A percentile compares a stretch with the other conserved stretches of the same genome.
Evolutionary conservation across 768 basidiomycete genomes (phyloP).

Genomic region (Hericium erinaceus): DNA sequence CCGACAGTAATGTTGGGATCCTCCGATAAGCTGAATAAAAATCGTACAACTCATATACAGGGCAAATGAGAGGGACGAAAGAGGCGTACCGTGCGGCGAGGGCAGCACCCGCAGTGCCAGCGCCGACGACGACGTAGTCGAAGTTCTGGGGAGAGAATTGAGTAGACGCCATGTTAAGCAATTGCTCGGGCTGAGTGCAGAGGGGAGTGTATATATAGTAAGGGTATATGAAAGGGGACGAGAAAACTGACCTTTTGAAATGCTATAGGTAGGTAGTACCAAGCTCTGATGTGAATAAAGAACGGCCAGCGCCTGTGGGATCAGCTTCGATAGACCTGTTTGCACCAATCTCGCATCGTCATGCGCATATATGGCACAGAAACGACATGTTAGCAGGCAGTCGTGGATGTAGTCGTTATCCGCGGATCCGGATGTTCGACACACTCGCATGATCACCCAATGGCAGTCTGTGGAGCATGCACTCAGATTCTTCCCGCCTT

Average conservation of each 20-base stretch:
- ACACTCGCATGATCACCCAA: too few species aligned
- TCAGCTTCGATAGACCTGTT: too few species aligned
- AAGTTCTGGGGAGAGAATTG: background rate
- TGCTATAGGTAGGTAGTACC: too few species aligned
- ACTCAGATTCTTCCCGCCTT: too few species aligned
- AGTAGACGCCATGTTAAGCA: background rate
- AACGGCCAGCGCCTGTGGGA: too few species aligned
- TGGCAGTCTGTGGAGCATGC: too few species aligned
- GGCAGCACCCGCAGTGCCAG: background rate
- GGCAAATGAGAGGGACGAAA: background rate
- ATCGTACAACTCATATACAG: background rate
- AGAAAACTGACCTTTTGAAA: background rate
- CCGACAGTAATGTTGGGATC: background rate
- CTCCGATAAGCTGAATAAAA: background rate
- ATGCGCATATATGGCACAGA: too few species aligned
- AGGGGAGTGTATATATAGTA: background rate
- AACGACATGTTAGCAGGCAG: too few species aligned
- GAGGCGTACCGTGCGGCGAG: background rate
- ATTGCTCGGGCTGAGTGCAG: background rate
- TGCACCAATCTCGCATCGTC: too few species aligned
- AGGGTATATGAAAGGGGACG: background rate
- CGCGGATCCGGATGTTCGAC: too few species aligned
- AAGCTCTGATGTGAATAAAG: too few species aligned
- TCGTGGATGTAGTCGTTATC: too few species aligned
- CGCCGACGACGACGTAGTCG: background rate